These are phyloP conservation scores for Geranium rotundifolium DNA, from an alignment of 345 rosid genomes.

Conservation along the genomic window DNA sequence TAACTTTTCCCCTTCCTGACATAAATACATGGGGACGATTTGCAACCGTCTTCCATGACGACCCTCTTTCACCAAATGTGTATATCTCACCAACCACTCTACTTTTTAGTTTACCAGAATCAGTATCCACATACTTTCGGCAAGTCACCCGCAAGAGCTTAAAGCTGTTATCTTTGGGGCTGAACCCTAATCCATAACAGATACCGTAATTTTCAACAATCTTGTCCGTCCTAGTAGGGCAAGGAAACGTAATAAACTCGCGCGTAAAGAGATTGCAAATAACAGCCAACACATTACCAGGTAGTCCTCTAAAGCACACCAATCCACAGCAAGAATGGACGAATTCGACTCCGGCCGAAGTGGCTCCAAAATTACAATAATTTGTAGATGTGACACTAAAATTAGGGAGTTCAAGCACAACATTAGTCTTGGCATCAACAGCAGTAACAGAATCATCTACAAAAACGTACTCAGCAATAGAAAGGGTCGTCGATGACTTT, in stretches of 20 bases:
- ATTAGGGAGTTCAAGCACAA: background rate
- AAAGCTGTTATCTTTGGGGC: background rate
- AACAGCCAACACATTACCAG: background rate
- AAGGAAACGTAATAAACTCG: background rate
- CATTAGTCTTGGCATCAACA: background rate
- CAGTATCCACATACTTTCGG: background rate
- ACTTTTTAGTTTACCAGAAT: too few relatives aligned
- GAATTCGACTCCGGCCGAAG: background rate
- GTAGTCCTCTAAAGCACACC: background rate
- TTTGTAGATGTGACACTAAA: background rate
- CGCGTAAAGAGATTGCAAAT: background rate
- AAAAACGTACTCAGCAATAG: background rate
- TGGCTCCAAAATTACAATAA: background rate
- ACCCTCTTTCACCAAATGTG: background rate
- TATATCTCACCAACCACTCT: too few relatives aligned
- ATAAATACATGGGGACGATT: background rate
- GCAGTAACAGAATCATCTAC: background rate
- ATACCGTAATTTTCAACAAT: background rate
- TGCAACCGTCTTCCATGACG: too few relatives aligned
- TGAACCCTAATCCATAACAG: background rate
- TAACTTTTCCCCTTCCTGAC: too few relatives aligned
- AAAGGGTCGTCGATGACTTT: background rate
- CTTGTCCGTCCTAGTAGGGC: background rate
- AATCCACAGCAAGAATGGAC: background rate
- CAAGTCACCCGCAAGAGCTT: background rate